phyloP scores from a whole-genome alignment of 768 basidiomycete species.

The Albatrellus ellisii region DNA sequence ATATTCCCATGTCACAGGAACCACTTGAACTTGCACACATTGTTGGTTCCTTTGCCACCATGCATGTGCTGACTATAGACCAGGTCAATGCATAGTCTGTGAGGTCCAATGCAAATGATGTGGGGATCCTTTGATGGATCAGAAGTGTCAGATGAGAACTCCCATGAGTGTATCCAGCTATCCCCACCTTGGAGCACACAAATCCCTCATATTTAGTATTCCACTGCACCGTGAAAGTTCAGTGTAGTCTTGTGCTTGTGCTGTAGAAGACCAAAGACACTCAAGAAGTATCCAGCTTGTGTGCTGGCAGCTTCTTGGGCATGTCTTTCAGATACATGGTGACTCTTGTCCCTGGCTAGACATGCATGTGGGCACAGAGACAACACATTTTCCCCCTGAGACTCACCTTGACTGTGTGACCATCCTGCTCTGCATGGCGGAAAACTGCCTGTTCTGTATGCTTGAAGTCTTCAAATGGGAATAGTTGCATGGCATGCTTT shows the following conservation, averaged over 20 bases:
- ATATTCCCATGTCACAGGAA: conserved; percentile 77
- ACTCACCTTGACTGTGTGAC: conserved; percentile 34
- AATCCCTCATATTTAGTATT: conserved; percentile 89
- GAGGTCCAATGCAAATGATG: conserved; percentile 78
- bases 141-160: conserved; percentile 57
- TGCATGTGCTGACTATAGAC: conserved; percentile 86
- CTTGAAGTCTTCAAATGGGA: conserved; percentile 90
- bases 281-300: no score
- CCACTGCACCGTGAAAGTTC: conserved; percentile 87
- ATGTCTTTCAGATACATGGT: no score
- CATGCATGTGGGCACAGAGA: no score
- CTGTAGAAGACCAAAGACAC: no score
- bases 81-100: conserved; percentile 77
- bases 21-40: conserved; percentile 93
- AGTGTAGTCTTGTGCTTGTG: conserved; percentile 91
- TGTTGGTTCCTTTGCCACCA: conserved; percentile 88
- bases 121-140: no score
- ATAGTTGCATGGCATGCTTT: conserved; percentile 90
- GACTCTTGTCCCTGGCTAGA: no score
- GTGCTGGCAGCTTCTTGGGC: conserved; percentile 34
- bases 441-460: conserved; percentile 62
- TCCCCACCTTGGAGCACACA: conserved; percentile 74
- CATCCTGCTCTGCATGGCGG: no score
- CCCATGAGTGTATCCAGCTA: neutral
- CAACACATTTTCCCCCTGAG: no score